Conservation (phyloP, 1,284 basidiomycete genomes). For the Caloboletus inedulis region DNA sequence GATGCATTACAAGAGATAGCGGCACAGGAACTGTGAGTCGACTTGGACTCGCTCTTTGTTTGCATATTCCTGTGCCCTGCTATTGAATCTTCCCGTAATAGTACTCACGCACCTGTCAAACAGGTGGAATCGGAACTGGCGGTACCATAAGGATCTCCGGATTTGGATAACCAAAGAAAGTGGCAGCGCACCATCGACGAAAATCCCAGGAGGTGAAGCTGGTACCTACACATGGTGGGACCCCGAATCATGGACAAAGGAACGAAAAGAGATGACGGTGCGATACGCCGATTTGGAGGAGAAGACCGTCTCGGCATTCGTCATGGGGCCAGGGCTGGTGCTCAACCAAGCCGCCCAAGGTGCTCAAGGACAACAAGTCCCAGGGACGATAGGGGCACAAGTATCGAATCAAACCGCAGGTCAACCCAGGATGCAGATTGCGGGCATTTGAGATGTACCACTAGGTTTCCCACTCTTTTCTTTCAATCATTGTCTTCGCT, state of each 20-base stretch:
- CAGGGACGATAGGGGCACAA: slow-evolving; percentile 31
- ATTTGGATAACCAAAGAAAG: slow-evolving; percentile 96
- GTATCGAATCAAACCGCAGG: slow-evolving; percentile 25
- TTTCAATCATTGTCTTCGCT: slow-evolving; percentile 11
- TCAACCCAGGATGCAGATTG: slow-evolving; percentile 35
- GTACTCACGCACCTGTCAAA: slow-evolving; percentile 7
- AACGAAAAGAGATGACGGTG: slow-evolving; percentile 83
- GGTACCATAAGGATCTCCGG: slow-evolving; percentile 94
- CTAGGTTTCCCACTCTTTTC: slow-evolving; percentile 1
- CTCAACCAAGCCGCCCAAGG: slow-evolving; percentile 34
- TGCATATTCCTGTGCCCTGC: background rate
- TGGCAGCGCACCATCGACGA: slow-evolving; percentile 77
- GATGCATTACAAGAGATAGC: slow-evolving; percentile 95
- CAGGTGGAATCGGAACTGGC: slow-evolving; percentile 95
- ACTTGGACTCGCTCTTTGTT: background rate
- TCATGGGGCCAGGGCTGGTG: slow-evolving; percentile 51
- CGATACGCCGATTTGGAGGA: slow-evolving; percentile 86
- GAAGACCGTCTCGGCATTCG: slow-evolving; percentile 66
- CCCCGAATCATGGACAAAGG: slow-evolving; percentile 84
- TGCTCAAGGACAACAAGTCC: slow-evolving; percentile 29
- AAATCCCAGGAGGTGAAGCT: slow-evolving; percentile 86
- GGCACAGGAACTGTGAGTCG: slow-evolving; percentile 89
- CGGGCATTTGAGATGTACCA: slow-evolving; percentile 33
- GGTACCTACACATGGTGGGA: slow-evolving; percentile 93
- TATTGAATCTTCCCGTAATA: background rate